Base-by-base conservation (phyloP, 139 green algal species). In the Bryopsis sp. region DNA sequence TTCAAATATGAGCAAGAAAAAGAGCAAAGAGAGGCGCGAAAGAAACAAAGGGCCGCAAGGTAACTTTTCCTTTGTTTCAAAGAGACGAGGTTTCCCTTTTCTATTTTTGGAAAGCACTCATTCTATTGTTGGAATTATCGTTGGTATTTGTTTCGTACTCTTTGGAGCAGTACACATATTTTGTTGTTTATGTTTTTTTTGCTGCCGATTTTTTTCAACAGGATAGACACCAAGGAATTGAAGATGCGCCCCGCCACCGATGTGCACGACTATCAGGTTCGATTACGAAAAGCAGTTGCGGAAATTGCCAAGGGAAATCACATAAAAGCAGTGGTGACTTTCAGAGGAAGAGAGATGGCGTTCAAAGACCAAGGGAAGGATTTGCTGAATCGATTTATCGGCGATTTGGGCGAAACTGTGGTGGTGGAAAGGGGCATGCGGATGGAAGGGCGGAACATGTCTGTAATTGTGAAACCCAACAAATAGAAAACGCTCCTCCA, bases 241-340 rank as follows among this genome's bases (percentile, higher is more conserved):
- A 94, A 94, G 74, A 76, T 94, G 72, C 68, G 87, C 33, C 87
- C 88, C n/a, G 79, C 69, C 71, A 93, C 83, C 2, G 87, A 94
- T 67, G 77, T 76, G 8, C 85, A 92, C 39, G 87, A 93, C 64
- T 93, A 93, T 67, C 48, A 89, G 50, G 82, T 89, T n/a, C 77
- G 82, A 38, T 36, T 92, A 32, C 69, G 76, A n/a, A 54, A 73
- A 6, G 87, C 85, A 1, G 67, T 87, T 34, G 34, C 57, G 37
- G 58, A 65, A 43, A 46, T 65, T 5, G 31, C 8, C 6, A 76
- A 77, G 60, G 87, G 87, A 3, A 74, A 91, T 73, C 85, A 84
- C 50, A 86, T 93, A 28, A 93, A 93, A 73, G 39, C 93, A 54
- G 77, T 78, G 35, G 35, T 88, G 29, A 76, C 85, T 59, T 93